phyloP scores from a whole-genome alignment of 805 yeast genomes.

The Hanseniaspora valbyensis region DNA sequence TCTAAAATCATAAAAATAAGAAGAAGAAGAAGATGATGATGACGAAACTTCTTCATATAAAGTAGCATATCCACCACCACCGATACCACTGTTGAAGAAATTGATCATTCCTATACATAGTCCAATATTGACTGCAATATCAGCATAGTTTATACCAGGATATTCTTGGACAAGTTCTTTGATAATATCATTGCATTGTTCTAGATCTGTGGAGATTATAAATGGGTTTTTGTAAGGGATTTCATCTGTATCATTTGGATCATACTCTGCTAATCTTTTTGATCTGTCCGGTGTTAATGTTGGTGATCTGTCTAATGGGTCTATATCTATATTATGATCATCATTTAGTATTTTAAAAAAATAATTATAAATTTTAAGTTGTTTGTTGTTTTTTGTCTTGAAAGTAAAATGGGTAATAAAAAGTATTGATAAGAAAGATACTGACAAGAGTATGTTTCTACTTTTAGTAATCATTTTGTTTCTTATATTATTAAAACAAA shows the following conservation, averaged over 20 bases:
- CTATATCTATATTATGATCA: constrained; percentile 32
- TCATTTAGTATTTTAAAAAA: constrained; percentile 4
- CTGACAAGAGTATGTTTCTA: no score
- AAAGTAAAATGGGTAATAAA: no score
- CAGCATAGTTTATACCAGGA: constrained; percentile 58
- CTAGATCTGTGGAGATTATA: constrained; percentile 32
- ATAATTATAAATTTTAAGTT: no score
- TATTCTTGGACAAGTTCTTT: constrained; percentile 24
- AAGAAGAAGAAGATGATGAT: constrained; percentile 22
- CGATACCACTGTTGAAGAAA: constrained; percentile 78
- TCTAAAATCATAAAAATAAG: constrained; percentile 64
- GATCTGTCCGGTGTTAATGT: constrained; percentile 26
- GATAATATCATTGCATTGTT: constrained; percentile 27
- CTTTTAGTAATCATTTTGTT: no score
- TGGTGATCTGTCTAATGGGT: constrained; percentile 31
- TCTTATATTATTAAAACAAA: no score
- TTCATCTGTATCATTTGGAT: constrained; percentile 20
- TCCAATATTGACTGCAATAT: constrained; percentile 81
- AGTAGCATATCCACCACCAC: constrained; percentile 80
- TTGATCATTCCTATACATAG: constrained; percentile 78
- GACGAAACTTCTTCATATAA: neutral
- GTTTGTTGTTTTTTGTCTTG: no score
- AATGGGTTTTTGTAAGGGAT: neutral
- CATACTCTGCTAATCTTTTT: constrained; percentile 21
- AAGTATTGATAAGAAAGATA: no score